Evolutionary conservation across 2,329 filamentous ascomycete genomes (phyloP), one percentile per base, ranked within the genome.

Genomic region (Akanthomyces muscarius): DNA sequence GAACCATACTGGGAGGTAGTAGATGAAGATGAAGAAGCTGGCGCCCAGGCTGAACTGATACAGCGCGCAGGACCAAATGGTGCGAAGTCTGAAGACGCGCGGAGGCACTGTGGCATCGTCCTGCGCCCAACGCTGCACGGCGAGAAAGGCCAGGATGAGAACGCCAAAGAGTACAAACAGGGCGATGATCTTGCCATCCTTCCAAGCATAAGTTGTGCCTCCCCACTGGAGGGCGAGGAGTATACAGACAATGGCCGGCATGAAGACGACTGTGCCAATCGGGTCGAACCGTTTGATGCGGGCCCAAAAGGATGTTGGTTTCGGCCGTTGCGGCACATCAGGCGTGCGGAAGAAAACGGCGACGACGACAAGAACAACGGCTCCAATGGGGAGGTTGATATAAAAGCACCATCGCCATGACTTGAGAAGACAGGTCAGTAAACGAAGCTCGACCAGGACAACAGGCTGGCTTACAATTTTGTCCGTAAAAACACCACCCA

Each of bases 1-100:
- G 66, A 81, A 81, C 76, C 77, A 81, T 42, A 80, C 21, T 76
- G 78, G 77, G 0, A 80, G 63, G 63, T 75, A 80, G 64, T 78
- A 79, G 25, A 79, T 64, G 18, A 67, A 64, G 0, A 69, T 62
- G 36, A 73, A 65, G 60, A 74, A 21, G 21, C 21, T 21, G 21
- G 21, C 21, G 21, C 21, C 21, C 21, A 21, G 21, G 21, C 21
- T 21, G 21, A 57, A 57, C 25, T 47, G 54, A 41, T 57, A 57
- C 18, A 47, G 54, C 38, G 54, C 38, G 25, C 54, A 57, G 18
- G 55, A 69, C 2, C 64, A 38, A 10, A 78, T 72, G 58, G 71
- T 74, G 44, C 74, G 74, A 77, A 71, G 21, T 58, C 66, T 69
- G 63, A 78, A 70, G 56, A 79, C 74, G 5, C 73, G 72, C n/a